phyloP scores from a whole-genome alignment of 768 basidiomycete genomes.

The Leccinum subgranulosum region DNA sequence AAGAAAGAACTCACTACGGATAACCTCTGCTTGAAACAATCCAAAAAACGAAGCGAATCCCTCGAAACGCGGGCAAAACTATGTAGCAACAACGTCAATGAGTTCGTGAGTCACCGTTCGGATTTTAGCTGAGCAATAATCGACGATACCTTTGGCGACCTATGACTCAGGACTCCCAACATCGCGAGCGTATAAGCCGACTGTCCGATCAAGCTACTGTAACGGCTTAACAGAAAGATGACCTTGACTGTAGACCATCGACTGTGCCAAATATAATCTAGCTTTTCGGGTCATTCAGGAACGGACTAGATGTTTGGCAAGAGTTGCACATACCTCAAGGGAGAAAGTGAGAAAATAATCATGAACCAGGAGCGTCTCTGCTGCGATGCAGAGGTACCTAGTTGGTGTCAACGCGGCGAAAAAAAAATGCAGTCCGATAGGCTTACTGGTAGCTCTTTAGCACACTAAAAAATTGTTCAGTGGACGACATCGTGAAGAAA shows the following conservation, averaged over 20 bases:
- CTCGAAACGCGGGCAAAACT: neutral
- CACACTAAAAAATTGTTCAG: neutral
- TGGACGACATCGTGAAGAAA: neutral
- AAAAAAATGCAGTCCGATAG: neutral
- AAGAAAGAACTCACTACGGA: neutral
- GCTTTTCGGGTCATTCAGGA: too few relatives aligned
- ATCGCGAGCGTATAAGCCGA: conserved; percentile 5
- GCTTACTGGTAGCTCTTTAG: neutral
- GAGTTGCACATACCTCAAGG: conserved; percentile 6
- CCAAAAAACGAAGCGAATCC: neutral
- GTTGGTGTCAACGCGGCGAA: neutral
- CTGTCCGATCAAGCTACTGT: conserved; percentile 9
- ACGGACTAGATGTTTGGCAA: too few relatives aligned
- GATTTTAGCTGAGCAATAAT: neutral
- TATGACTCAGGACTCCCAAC: conserved; percentile 8
- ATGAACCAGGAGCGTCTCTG: neutral
- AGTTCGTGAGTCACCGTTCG: neutral
- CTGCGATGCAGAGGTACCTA: neutral
- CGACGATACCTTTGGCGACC: conserved; percentile 6
- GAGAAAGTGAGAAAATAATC: conserved; percentile 12
- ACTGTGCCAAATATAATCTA: neutral
- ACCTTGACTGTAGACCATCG: conserved; percentile 6
- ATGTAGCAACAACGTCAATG: too few relatives aligned
- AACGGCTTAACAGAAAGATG: conserved; percentile 18
- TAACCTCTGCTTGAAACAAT: neutral